Conservation (phyloP, 345 rosid species). For the Eucalyptus paniculata region DNA sequence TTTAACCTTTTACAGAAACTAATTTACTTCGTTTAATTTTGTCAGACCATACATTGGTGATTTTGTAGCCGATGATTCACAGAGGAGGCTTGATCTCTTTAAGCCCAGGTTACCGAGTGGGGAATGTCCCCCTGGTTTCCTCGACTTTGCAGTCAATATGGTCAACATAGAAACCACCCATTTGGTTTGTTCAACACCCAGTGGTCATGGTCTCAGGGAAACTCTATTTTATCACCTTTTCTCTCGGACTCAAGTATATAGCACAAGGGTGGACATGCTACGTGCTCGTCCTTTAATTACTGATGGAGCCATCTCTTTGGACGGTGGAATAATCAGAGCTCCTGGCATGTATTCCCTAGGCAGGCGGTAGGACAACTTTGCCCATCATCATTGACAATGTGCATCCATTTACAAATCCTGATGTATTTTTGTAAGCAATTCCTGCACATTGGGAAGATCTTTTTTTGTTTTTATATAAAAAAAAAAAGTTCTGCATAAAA, state of each 20-base stretch:
- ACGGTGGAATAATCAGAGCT: constrained; percentile 78
- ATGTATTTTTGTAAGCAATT: neutral
- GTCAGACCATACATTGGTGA: constrained; percentile 70
- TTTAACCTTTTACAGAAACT: neutral
- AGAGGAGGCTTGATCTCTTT: constrained; percentile 66
- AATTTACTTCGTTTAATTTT: neutral
- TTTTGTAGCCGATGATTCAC: constrained; percentile 62
- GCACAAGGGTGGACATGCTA: constrained; percentile 63
- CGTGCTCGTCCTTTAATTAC: constrained; percentile 65
- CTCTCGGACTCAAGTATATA: constrained; percentile 72
- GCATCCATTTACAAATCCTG: neutral
- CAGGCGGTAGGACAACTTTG: constrained; percentile 26
- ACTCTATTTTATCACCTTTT: constrained; percentile 77
- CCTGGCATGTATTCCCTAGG: constrained; percentile 60
- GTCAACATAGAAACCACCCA: constrained; percentile 41
- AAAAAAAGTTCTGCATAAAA: neutral
- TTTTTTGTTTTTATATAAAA: too few relatives aligned
- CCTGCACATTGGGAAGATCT: neutral
- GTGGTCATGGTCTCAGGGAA: constrained; percentile 82
- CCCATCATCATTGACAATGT: neutral
- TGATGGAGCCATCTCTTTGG: constrained; percentile 85
- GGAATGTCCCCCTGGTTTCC: constrained; percentile 69
- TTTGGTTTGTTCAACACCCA: constrained; percentile 38
- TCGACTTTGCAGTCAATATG: constrained; percentile 94
- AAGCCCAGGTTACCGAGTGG: constrained; percentile 77